phyloP scores from a whole-genome alignment of 495 filamentous ascomycete species.

The Lepraria neglecta region DNA sequence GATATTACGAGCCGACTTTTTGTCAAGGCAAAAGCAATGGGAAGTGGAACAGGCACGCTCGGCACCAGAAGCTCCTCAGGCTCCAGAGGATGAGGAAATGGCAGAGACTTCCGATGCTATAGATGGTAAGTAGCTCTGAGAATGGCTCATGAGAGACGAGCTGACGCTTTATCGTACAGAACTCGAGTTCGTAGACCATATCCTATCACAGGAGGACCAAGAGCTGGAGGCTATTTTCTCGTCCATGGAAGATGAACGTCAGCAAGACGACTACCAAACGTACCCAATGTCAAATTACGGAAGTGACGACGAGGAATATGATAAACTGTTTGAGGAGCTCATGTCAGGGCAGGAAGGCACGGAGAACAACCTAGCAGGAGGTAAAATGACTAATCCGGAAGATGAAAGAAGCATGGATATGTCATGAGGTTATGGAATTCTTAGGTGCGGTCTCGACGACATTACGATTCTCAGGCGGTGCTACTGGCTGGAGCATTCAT shows the following conservation, averaged over 20 bases:
- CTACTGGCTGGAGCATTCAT: background rate
- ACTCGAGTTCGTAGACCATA: constrained; percentile 38
- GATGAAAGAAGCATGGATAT: constrained; percentile 22
- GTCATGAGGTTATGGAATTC: background rate
- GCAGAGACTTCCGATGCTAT: constrained; percentile 31
- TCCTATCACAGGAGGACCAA: constrained; percentile 48
- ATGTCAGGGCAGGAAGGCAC: constrained; percentile 29
- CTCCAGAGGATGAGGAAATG: constrained; percentile 36
- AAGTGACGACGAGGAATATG: constrained; percentile 50
- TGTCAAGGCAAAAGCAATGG: constrained; percentile 36
- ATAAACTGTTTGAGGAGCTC: constrained; percentile 52
- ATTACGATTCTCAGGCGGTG: background rate
- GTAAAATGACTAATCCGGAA: background rate
- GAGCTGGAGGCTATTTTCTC: constrained; percentile 54
- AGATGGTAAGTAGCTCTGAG: background rate
- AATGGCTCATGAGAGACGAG: too few species aligned
- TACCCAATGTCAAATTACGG: constrained; percentile 9
- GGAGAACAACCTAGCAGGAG: background rate
- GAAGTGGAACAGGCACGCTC: constrained; percentile 33
- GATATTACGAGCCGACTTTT: constrained; percentile 46
- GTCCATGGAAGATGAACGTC: constrained; percentile 32
- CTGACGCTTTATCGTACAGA: constrained; percentile 16
- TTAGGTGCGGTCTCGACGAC: background rate
- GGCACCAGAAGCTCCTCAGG: constrained; percentile 25
- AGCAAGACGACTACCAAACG: background rate